phyloP scores from a whole-genome alignment of 306 rosid species.

The Dicorynia guianensis region DNA sequence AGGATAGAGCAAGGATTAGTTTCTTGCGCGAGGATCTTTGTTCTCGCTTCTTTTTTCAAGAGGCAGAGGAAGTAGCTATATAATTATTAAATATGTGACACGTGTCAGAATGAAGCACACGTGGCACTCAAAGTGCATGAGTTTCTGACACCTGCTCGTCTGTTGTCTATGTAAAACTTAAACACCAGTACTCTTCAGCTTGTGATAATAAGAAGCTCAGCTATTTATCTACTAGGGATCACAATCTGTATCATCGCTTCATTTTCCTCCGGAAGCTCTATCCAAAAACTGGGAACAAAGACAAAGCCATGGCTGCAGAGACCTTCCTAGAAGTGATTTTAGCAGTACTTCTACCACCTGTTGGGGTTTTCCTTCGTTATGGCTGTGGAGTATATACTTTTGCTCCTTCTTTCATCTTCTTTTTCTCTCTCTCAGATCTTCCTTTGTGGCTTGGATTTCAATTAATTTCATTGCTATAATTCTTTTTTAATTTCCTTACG shows the following conservation, averaged over 20 bases:
- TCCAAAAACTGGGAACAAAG: not conserved
- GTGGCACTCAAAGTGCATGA: constrained; percentile 16
- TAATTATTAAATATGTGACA: not conserved
- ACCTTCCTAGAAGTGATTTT: constrained; percentile 67
- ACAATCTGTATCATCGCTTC: too few relatives aligned
- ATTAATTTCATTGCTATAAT: too few relatives aligned
- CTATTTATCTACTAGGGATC: too few relatives aligned
- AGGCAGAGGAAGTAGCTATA: not conserved
- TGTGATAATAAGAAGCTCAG: too few relatives aligned
- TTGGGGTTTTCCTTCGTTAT: constrained; percentile 77
- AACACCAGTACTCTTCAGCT: too few relatives aligned
- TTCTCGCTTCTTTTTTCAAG: not conserved
- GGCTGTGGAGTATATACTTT: constrained; percentile 59
- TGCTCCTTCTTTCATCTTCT: not conserved
- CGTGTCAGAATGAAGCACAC: constrained; percentile 10
- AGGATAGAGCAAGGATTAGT: too few relatives aligned
- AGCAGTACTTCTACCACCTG: constrained; percentile 73
- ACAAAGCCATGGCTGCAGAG: constrained; percentile 58
- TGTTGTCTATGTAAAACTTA: too few relatives aligned
- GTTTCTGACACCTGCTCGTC: not conserved
- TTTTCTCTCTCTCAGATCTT: not conserved
- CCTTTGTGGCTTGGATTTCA: too few relatives aligned
- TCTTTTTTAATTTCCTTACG: not conserved
- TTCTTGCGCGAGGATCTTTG: too few relatives aligned
- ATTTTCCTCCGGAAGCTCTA: not conserved